phyloP scores from a whole-genome alignment of 2,329 filamentous ascomycete genomes.

The Nigrograna mackinnonii region DNA sequence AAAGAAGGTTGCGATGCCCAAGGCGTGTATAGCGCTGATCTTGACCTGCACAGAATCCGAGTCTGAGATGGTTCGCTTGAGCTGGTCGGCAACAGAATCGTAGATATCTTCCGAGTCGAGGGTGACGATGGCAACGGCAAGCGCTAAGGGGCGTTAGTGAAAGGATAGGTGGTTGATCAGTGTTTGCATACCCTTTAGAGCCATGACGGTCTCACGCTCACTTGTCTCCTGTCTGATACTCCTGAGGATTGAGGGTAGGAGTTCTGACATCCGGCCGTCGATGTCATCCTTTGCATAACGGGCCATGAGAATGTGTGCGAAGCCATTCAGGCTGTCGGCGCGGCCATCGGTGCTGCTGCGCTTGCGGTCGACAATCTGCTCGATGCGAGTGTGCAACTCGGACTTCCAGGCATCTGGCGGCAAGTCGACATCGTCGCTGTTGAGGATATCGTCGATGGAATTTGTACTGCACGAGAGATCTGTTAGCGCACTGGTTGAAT shows the following conservation, averaged over 20 bases:
- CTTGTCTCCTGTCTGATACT: conserved; percentile 71
- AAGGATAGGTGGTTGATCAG: neutral
- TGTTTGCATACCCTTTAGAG: conserved; percentile 60
- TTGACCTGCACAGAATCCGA: conserved; percentile 68
- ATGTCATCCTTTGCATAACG: conserved; percentile 69
- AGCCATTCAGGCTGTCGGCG: conserved; percentile 65
- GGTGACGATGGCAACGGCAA: conserved; percentile 72
- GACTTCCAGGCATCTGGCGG: conserved; percentile 62
- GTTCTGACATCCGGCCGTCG: conserved; percentile 60
- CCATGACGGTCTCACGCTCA: conserved; percentile 69
- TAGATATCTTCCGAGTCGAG: conserved; percentile 68
- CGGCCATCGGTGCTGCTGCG: conserved; percentile 73
- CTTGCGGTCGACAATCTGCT: conserved; percentile 77
- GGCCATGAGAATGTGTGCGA: conserved; percentile 67
- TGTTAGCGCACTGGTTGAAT: conserved; percentile 25
- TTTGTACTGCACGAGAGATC: conserved; percentile 52
- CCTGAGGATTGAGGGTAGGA: conserved; percentile 68
- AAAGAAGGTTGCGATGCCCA: conserved; percentile 74
- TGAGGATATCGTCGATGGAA: conserved; percentile 68
- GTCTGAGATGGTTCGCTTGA: conserved; percentile 69
- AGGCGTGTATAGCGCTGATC: conserved; percentile 71
- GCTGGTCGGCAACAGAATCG: conserved; percentile 59
- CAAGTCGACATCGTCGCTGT: conserved; percentile 53
- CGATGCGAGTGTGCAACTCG: conserved; percentile 67
- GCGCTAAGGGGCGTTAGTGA: conserved; percentile 48